phyloP scores from a whole-genome alignment of 106 monocot genomes.

The Gastrodia elata region DNA sequence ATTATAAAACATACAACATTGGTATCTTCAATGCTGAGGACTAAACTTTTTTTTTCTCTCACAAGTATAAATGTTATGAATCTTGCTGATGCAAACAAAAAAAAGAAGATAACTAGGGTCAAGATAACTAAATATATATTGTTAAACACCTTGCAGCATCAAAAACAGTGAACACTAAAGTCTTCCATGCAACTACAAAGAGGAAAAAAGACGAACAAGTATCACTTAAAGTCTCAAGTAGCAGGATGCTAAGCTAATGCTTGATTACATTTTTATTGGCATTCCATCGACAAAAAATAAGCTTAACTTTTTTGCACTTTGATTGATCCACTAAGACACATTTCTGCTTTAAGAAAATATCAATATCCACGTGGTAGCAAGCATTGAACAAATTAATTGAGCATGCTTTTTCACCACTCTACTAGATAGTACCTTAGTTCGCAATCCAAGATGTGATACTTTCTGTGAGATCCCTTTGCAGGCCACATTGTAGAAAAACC shows the following conservation, averaged over 20 bases:
- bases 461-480: background rate
- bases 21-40: background rate
- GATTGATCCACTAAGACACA: background rate
- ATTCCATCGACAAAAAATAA: background rate
- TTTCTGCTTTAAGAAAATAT: background rate
- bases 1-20: background rate
- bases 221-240: background rate
- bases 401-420: background rate
- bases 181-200: background rate
- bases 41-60: no score
- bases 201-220: background rate
- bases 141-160: no score
- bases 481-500: background rate
- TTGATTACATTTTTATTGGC: background rate
- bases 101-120: slow-evolving; percentile 1
- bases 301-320: background rate
- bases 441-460: background rate
- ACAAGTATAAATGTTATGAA: background rate
- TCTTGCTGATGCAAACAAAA: background rate
- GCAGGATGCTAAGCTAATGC: background rate
- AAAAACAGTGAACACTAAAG: no score
- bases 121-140: no score
- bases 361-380: background rate
- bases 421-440: background rate
- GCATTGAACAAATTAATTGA: background rate